phyloP scores from a whole-genome alignment of 495 filamentous ascomycete genomes.

The Neurospora sp. region DNA sequence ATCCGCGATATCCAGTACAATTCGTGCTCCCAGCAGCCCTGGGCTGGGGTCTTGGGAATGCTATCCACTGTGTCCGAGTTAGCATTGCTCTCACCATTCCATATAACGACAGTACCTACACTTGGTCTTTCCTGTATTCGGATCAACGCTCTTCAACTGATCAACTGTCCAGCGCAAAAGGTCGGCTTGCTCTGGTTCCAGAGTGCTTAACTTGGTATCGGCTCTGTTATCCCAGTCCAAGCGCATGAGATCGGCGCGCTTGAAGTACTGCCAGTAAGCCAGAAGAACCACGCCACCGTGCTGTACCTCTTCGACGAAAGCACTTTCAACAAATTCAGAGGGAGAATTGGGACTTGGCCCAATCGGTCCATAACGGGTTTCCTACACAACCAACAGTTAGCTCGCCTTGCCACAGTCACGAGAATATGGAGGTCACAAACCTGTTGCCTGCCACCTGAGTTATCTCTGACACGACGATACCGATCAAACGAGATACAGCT shows the following conservation, averaged over 20 bases:
- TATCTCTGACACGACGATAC: slow-evolving; percentile 6
- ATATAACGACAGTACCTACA: slow-evolving; percentile 1
- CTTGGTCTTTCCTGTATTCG: neutral
- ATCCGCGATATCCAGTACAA: slow-evolving; percentile 21
- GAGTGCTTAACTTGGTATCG: slow-evolving; percentile 5
- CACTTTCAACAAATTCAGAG: slow-evolving; percentile 5
- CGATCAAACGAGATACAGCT: slow-evolving; percentile 13
- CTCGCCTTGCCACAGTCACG: neutral
- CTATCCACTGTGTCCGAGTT: slow-evolving; percentile 4
- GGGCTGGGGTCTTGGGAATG: slow-evolving; percentile 7
- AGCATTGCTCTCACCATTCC: neutral
- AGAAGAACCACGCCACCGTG: slow-evolving; percentile 14
- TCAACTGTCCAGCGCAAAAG: slow-evolving; percentile 9
- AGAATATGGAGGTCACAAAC: neutral
- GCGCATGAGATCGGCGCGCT: slow-evolving; percentile 16
- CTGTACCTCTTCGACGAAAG: slow-evolving; percentile 18
- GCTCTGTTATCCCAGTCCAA: slow-evolving; percentile 9
- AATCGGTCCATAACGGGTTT: slow-evolving; percentile 17
- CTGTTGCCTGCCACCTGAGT: slow-evolving; percentile 1
- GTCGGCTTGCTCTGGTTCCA: slow-evolving; percentile 9
- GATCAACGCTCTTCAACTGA: slow-evolving; percentile 3
- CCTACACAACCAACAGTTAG: slow-evolving; percentile 7
- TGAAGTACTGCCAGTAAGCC: slow-evolving; percentile 21
- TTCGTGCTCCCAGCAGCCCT: slow-evolving; percentile 21
- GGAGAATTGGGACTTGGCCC: neutral